These are phyloP conservation scores for Quercus gilva DNA, from an alignment of 306 rosid species.

Conservation along the genomic window DNA sequence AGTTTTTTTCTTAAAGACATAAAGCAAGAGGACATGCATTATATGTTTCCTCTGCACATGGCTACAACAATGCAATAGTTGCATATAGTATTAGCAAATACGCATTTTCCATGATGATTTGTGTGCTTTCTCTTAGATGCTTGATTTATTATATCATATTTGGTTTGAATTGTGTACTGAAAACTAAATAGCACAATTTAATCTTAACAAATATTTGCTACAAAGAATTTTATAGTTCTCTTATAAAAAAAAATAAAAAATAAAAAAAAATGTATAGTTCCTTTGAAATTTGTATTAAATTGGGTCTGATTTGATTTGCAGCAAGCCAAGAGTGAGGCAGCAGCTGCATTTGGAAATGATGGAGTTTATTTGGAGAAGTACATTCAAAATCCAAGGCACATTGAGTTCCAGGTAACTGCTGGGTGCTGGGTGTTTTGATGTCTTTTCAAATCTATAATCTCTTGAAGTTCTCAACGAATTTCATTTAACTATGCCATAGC, in stretches of 20 bases:
- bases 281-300: constrained; percentile 18
- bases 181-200: not conserved
- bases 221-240: not conserved
- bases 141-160: not conserved
- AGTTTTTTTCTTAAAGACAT: no score
- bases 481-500: not conserved
- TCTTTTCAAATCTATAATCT: not conserved
- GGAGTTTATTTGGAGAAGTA: constrained; percentile 99
- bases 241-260: no score
- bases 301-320: constrained; percentile 42
- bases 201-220: not conserved
- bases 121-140: no score
- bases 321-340: constrained; percentile 99
- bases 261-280: not conserved
- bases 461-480: not conserved
- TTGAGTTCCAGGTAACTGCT: constrained; percentile 89
- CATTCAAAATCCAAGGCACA: constrained; percentile 93
- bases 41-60: no score
- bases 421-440: not conserved
- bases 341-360: constrained; percentile 98
- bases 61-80: no score
- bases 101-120: not conserved
- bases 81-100: not conserved
- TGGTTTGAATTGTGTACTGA: not conserved
- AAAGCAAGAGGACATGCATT: no score